These are phyloP conservation scores for Pythium pyrilobum DNA, from an alignment of 352 stramenopile species.

Conservation along the genomic window DNA sequence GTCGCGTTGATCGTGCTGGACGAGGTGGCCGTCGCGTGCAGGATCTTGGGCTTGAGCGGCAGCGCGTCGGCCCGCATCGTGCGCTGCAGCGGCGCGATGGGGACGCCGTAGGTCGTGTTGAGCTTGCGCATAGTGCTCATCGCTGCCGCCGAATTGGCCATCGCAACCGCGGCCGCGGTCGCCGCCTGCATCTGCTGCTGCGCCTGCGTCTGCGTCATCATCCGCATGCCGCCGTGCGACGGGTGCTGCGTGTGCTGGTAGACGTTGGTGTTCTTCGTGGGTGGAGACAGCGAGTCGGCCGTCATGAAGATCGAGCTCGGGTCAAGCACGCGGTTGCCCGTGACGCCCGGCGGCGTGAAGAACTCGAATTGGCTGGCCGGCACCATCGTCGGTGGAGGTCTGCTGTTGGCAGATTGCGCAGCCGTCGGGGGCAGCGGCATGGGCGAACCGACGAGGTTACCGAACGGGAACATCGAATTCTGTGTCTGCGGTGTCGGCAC, in stretches of 20 bases:
- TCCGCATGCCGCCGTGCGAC: not conserved
- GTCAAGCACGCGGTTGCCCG: slow-evolving; percentile 24
- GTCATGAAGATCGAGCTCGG: slow-evolving; percentile 35
- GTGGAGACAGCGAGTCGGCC: slow-evolving; percentile 33
- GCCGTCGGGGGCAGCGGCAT: not conserved
- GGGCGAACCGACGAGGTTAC: slow-evolving; percentile 3
- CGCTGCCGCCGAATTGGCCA: slow-evolving; percentile 47
- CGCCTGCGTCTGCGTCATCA: slow-evolving; percentile 7
- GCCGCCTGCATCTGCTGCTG: slow-evolving; percentile 35
- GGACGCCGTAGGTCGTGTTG: slow-evolving; percentile 43
- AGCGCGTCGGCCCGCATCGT: slow-evolving; percentile 21
- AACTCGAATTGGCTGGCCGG: slow-evolving; percentile 34
- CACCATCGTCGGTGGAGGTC: slow-evolving; percentile 5
- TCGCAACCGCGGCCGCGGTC: slow-evolving; percentile 33
- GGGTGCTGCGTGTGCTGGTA: slow-evolving; percentile 17
- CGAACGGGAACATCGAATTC: slow-evolving; percentile 24
- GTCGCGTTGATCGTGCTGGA: slow-evolving; percentile 10
- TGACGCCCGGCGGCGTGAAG: slow-evolving; percentile 54
- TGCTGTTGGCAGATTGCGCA: not conserved
- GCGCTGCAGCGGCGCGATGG: slow-evolving; percentile 42
- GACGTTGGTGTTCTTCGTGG: slow-evolving; percentile 27
- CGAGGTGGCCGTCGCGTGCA: slow-evolving; percentile 18
- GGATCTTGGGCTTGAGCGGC: slow-evolving; percentile 40
- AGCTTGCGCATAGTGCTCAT: slow-evolving; percentile 55
- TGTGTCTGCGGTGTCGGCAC: slow-evolving; percentile 30